Percentiles rank a stretch among this genome's conserved stretches.
These are phyloP conservation scores for Gyromitra esculenta DNA, from an alignment of 2,329 filamentous ascomycete species.

Conservation along the genomic window DNA sequence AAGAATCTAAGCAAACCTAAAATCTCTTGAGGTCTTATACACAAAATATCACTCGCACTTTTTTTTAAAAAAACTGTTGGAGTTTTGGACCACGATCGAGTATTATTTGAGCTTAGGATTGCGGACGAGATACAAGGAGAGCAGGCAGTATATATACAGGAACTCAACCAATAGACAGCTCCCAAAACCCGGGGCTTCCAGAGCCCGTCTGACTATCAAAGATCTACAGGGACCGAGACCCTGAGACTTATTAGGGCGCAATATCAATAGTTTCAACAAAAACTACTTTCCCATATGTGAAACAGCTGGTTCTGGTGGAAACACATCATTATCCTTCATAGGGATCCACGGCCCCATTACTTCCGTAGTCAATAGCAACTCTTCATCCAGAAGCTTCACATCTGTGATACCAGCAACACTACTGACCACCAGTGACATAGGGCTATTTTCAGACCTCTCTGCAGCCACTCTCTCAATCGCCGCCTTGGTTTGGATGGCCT, in stretches of 20 bases:
- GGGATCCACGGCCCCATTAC: not conserved
- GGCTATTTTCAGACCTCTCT: conserved; percentile 1
- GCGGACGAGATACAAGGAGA: too few relatives aligned
- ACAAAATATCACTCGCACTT: conserved; percentile 30
- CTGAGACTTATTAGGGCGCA: too few relatives aligned
- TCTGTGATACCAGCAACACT: conserved; percentile 19
- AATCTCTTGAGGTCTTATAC: not conserved
- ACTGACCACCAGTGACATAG: not conserved
- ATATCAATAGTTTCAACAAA: not conserved
- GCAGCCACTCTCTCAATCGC: not conserved
- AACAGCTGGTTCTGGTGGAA: conserved; percentile 6
- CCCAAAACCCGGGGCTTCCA: too few relatives aligned
- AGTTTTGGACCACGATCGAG: too few relatives aligned
- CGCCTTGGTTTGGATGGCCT: not conserved
- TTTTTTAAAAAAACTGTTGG: too few relatives aligned
- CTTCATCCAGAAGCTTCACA: conserved; percentile 14
- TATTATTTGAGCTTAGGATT: too few relatives aligned
- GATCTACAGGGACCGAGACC: too few relatives aligned
- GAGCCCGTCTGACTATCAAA: too few relatives aligned
- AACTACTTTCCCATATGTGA: conserved; percentile 25
- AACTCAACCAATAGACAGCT: too few relatives aligned
- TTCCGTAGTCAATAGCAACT: not conserved
- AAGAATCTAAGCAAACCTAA: not conserved
- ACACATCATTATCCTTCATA: not conserved
- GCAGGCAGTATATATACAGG: too few relatives aligned